These are phyloP conservation scores for Ogataea pini DNA, from an alignment of 805 yeast genomes.

Conservation along the genomic window DNA sequence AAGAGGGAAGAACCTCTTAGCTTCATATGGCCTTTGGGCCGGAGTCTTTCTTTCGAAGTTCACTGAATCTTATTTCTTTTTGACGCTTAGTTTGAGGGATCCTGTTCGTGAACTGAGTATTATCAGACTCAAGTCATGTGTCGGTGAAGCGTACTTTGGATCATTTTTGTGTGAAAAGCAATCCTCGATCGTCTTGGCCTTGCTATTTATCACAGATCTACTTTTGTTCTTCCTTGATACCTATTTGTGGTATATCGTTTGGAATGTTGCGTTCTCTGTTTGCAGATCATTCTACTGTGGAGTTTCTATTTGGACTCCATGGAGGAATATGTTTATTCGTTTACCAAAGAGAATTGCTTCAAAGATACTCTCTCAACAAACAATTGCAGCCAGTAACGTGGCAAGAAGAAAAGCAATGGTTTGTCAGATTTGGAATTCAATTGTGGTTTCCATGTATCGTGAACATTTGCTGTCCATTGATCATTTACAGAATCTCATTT, in stretches of 20 bases:
- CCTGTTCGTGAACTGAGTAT: constrained; percentile 69
- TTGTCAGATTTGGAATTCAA: constrained; percentile 80
- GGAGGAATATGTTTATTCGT: constrained; percentile 78
- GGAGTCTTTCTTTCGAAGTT: constrained; percentile 68
- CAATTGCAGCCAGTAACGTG: constrained; percentile 33
- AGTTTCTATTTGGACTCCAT: constrained; percentile 84
- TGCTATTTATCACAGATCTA: constrained; percentile 62
- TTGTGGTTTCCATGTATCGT: constrained; percentile 78
- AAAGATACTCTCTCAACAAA: constrained; percentile 55
- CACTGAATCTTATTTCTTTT: constrained; percentile 74
- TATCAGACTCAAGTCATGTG: constrained; percentile 56
- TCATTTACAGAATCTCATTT: constrained; percentile 65
- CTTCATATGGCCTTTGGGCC: constrained; percentile 71
- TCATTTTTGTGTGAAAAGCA: constrained; percentile 53
- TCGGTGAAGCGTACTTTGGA: constrained; percentile 62
- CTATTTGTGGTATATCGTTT: constrained; percentile 80
- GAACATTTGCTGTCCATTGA: constrained; percentile 77
- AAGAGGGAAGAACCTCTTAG: constrained; percentile 52
- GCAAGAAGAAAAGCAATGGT: constrained; percentile 54
- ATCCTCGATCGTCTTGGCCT: constrained; percentile 52
- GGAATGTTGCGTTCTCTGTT: constrained; percentile 75
- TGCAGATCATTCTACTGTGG: constrained; percentile 68
- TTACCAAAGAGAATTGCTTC: constrained; percentile 76
- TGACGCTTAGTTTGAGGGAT: constrained; percentile 70
- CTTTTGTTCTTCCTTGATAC: constrained; percentile 77